These are phyloP conservation scores for Orbilia brochopaga DNA, from an alignment of 2,329 filamentous ascomycete species.

Conservation along the genomic window DNA sequence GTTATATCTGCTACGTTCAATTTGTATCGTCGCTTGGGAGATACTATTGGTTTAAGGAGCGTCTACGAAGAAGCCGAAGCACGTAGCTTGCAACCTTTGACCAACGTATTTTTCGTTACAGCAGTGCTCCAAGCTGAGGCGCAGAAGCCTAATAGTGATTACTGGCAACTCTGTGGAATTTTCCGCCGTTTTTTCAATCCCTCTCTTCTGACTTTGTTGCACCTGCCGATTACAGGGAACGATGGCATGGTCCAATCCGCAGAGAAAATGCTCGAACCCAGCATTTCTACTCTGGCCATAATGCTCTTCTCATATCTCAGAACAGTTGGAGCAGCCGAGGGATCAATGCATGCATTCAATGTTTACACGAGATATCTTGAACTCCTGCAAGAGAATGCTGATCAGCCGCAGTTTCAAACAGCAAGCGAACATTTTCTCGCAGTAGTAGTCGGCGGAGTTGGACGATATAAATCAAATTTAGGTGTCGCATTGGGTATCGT, in stretches of 20 bases:
- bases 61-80: conserved; percentile 20
- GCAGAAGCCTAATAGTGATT: conserved; percentile 12
- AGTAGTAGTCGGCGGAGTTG: conserved; percentile 31
- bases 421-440: conserved; percentile 36
- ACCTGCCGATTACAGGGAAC: conserved; percentile 12
- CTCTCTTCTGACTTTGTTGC: conserved; percentile 8
- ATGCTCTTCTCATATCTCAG: conserved; percentile 47
- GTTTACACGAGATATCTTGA: conserved; percentile 31
- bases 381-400: conserved; percentile 6
- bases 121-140: conserved; percentile 37
- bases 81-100: conserved; percentile 22
- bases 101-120: conserved; percentile 35
- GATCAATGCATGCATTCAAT: conserved; percentile 35
- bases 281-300: conserved; percentile 19
- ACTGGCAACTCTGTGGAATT: conserved; percentile 32
- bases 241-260: background rate
- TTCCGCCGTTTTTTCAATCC: conserved; percentile 36
- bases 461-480: conserved; percentile 34
- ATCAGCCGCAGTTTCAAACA: conserved; percentile 16
- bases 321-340: conserved; percentile 34
- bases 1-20: conserved; percentile 29
- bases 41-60: conserved; percentile 10
- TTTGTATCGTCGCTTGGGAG: conserved; percentile 35
- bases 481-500: conserved; percentile 36
- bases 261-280: conserved; percentile 18